Evolutionary conservation across 2,329 filamentous ascomycete genomes (phyloP).

Genomic region (Dendryphion nanum): DNA sequence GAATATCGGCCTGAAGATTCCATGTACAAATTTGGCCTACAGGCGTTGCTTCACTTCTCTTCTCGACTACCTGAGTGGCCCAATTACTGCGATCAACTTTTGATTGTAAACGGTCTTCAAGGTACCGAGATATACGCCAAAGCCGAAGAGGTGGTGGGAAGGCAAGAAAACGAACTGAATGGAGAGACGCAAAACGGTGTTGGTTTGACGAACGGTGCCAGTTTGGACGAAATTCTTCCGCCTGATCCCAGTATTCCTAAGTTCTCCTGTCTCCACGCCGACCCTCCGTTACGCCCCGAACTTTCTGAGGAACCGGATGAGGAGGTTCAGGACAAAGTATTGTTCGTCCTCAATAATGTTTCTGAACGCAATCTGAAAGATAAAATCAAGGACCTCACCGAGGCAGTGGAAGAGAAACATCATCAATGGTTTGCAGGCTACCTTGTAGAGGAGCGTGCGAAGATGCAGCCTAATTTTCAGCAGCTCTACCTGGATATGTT

Average conservation of each 20-base stretch:
- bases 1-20: slow-evolving; percentile 79
- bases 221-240: slow-evolving; percentile 59
- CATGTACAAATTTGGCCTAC: slow-evolving; percentile 98
- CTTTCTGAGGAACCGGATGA: slow-evolving; percentile 79
- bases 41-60: slow-evolving; percentile 87
- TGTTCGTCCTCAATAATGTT: slow-evolving; percentile 95
- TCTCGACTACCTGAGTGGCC: slow-evolving; percentile 87
- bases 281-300: slow-evolving; percentile 62
- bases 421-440: slow-evolving; percentile 97
- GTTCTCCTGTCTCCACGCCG: slow-evolving; percentile 77
- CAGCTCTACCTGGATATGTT: slow-evolving; percentile 88
- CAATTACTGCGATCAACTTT: slow-evolving; percentile 83
- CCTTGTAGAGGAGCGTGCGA: slow-evolving; percentile 91
- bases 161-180: slow-evolving; percentile 61
- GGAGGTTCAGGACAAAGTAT: slow-evolving; percentile 85
- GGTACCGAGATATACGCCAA: slow-evolving; percentile 82
- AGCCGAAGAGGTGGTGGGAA: slow-evolving; percentile 75
- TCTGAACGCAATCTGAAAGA: slow-evolving; percentile 83
- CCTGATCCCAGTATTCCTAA: slow-evolving; percentile 64
- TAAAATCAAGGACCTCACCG: slow-evolving; percentile 79
- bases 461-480: slow-evolving; percentile 96
- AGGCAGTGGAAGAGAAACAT: slow-evolving; percentile 74
- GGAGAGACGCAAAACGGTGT: slow-evolving; percentile 47
- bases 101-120: slow-evolving; percentile 77
- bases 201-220: slow-evolving; percentile 65